Conservation (phyloP, 805 yeast species). For the Candida pseudofarinosa region DNA sequence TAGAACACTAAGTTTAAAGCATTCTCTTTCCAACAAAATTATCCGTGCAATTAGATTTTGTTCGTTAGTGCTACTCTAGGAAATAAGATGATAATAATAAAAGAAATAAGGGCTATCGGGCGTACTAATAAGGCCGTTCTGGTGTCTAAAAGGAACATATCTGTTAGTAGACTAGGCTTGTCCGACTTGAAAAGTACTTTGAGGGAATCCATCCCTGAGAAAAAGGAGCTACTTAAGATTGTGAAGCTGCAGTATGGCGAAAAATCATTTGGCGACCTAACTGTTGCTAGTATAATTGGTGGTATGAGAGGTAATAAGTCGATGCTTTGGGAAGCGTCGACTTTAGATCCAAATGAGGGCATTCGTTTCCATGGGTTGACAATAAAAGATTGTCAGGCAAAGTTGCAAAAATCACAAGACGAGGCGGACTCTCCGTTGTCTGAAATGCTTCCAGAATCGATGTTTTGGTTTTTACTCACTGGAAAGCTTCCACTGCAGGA, state of each 20-base stretch:
- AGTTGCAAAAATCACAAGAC: slow-evolving; percentile 56
- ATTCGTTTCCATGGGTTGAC: slow-evolving; percentile 74
- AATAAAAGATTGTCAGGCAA: slow-evolving; percentile 62
- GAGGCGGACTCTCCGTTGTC: slow-evolving; percentile 28
- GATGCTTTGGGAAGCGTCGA: slow-evolving; percentile 75
- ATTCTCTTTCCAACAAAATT: too few species aligned
- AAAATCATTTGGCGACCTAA: slow-evolving; percentile 44
- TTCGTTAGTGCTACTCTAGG: too few species aligned
- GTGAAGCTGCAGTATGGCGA: slow-evolving; percentile 87
- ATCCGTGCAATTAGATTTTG: too few species aligned
- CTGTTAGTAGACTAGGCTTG: neutral
- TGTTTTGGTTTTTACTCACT: slow-evolving; percentile 73
- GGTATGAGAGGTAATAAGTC: slow-evolving; percentile 78
- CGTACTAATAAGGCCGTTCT: too few species aligned
- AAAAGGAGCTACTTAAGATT: slow-evolving; percentile 83
- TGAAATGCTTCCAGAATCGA: slow-evolving; percentile 64
- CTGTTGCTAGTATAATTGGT: slow-evolving; percentile 46
- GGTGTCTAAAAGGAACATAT: too few species aligned
- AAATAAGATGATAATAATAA: too few species aligned
- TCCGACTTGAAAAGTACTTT: slow-evolving; percentile 83
- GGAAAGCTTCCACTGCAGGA: slow-evolving; percentile 62
- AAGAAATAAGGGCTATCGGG: too few species aligned
- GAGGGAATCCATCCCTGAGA: slow-evolving; percentile 84
- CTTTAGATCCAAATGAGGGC: slow-evolving; percentile 68
- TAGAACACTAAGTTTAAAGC: too few species aligned